Percentiles rank a stretch among this genome's conserved stretches.
These are phyloP conservation scores for Tolypocladium nubicola DNA, from an alignment of 2,329 filamentous ascomycete genomes.

Conservation along the genomic window DNA sequence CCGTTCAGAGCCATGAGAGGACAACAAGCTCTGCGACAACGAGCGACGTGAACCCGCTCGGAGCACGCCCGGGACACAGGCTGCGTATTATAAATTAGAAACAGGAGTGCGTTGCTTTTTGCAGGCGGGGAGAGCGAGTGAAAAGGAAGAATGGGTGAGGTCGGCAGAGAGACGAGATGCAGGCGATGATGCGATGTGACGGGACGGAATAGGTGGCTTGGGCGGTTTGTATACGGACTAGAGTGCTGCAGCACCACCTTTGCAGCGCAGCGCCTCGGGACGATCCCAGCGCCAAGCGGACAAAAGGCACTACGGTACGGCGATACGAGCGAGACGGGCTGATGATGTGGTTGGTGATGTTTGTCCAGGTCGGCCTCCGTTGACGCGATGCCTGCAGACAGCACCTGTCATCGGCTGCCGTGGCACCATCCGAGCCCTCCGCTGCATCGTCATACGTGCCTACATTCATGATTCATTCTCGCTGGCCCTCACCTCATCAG, in stretches of 20 bases:
- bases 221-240: neutral
- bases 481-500: neutral
- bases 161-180: too few relatives aligned
- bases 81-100: neutral
- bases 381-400: too few relatives aligned
- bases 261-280: neutral
- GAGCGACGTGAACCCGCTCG: neutral
- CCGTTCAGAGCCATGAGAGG: neutral
- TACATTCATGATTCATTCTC: neutral
- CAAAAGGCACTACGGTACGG: neutral
- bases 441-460: neutral
- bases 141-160: neutral
- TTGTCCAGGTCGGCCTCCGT: too few relatives aligned
- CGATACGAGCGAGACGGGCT: neutral
- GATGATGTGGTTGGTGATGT: neutral
- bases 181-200: neutral
- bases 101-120: neutral
- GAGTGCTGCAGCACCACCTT: neutral
- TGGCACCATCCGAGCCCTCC: neutral
- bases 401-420: neutral
- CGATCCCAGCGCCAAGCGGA: neutral
- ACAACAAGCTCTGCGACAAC: neutral
- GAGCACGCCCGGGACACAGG: neutral
- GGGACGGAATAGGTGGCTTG: neutral
- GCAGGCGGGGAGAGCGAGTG: neutral